Percentiles rank a stretch among this genome's conserved stretches.
Evolutionary conservation across 495 filamentous ascomycete species (phyloP).

Genomic region (Neurospora tetrasperma): DNA sequence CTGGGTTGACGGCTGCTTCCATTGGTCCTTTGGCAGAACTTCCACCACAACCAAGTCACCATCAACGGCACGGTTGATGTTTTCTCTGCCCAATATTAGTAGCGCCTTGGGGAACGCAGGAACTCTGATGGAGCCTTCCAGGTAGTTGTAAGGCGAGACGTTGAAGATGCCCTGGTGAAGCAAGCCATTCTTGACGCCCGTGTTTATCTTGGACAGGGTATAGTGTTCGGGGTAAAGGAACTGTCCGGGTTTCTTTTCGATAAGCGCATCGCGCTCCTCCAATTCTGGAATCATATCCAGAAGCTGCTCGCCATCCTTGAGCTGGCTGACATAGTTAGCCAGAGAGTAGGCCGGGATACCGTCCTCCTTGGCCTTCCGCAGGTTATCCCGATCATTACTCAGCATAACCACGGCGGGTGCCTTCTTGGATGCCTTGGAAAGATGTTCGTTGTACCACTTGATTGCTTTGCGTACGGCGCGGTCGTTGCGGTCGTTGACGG

Average conservation of each 20-base stretch:
- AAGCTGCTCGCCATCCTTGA: conserved; percentile 73
- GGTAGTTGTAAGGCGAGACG: conserved; percentile 93
- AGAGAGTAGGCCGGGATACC: conserved; percentile 56
- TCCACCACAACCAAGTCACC: conserved; percentile 90
- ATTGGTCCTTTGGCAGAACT: conserved; percentile 84
- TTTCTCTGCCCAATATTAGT: conserved; percentile 84
- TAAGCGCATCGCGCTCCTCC: conserved; percentile 52
- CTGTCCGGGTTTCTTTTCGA: conserved; percentile 51
- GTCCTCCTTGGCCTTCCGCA: conserved; percentile 71
- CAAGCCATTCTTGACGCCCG: conserved; percentile 72
- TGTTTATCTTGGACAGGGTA: conserved; percentile 88
- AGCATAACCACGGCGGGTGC: conserved; percentile 81
- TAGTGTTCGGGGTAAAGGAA: conserved; percentile 75
- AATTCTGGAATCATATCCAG: conserved; percentile 91
- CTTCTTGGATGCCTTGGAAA: conserved; percentile 49
- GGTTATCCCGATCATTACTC: conserved; percentile 81
- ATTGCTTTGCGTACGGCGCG: conserved; percentile 78
- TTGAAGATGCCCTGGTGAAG: conserved; percentile 93
- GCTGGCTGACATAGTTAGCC: conserved; percentile 66
- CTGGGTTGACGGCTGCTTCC: conserved; percentile 90
- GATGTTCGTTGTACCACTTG: conserved; percentile 79
- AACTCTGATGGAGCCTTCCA: conserved; percentile 85
- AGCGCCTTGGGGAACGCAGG: conserved; percentile 82
- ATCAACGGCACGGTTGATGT: conserved; percentile 86
- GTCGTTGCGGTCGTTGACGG: conserved; percentile 95